Conservation (phyloP, 2,329 filamentous ascomycete species). For the Aureobasidium sp. region DNA sequence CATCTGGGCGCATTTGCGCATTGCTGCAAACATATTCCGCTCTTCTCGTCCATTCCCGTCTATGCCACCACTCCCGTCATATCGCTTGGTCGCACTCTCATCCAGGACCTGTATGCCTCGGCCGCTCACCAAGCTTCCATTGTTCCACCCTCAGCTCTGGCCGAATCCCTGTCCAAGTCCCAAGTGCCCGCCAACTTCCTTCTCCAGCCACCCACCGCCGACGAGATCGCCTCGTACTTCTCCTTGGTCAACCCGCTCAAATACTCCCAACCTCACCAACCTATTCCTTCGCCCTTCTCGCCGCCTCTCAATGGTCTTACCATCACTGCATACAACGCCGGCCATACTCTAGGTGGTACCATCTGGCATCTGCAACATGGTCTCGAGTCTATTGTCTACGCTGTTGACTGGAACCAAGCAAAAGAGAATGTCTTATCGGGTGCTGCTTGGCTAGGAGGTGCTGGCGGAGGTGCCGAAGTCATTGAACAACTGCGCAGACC, state of each 20-base stretch:
- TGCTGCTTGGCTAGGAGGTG: constrained; percentile 85
- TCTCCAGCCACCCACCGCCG: constrained; percentile 64
- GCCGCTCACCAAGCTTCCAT: constrained; percentile 81
- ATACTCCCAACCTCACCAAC: constrained; percentile 94
- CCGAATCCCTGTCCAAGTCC: constrained; percentile 55
- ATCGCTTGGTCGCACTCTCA: constrained; percentile 79
- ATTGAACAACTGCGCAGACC: constrained; percentile 90
- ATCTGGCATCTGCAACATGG: constrained; percentile 99
- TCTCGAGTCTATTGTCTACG: constrained; percentile 93
- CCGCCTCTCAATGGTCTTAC: constrained; percentile 85
- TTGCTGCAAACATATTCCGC: constrained; percentile 92
- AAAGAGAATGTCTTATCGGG: constrained; percentile 90
- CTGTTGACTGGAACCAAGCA: constrained; percentile 97
- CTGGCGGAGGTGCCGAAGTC: constrained; percentile 77
- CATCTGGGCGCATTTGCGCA: constrained; percentile 92
- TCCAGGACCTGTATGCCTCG: constrained; percentile 88
- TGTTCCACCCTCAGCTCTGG: constrained; percentile 66
- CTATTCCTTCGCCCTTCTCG: constrained; percentile 77
- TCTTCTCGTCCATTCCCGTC: constrained; percentile 85
- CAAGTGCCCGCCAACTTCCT: constrained; percentile 45
- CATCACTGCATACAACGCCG: constrained; percentile 93
- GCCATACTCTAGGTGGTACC: constrained; percentile 90
- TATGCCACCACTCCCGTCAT: constrained; percentile 94
- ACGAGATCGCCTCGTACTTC: constrained; percentile 91
- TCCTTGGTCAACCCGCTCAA: constrained; percentile 85